A percentile compares a stretch with the other conserved stretches of the same genome.
These are phyloP conservation scores for Zygnema cylindricum DNA, from an alignment of 139 green algal genomes.

Conservation along the genomic window DNA sequence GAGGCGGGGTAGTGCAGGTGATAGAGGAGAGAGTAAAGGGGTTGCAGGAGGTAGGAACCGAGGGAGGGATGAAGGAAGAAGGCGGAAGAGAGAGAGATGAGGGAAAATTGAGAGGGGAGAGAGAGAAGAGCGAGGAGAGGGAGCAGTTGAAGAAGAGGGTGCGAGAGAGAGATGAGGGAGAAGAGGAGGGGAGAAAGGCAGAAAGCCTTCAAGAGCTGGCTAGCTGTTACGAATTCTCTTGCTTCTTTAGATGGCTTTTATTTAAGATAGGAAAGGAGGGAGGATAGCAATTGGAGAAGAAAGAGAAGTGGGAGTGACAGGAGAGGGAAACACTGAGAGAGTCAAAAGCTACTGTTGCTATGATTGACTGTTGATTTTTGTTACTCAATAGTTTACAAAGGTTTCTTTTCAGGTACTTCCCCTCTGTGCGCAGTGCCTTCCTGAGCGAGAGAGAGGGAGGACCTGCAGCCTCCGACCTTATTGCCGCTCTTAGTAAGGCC, in stretches of 20 bases:
- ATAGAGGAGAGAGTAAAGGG: background rate
- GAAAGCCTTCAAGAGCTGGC: background rate
- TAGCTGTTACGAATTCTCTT: background rate
- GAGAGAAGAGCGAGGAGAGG: slow-evolving; percentile 15
- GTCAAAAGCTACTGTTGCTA: too few relatives aligned
- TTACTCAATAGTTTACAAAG: background rate
- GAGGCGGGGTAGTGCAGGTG: background rate
- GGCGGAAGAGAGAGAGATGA: background rate
- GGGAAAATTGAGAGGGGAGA: background rate
- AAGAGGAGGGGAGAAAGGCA: slow-evolving; percentile 17
- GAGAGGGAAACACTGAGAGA: background rate
- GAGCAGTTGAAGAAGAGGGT: background rate
- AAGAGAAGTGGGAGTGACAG: background rate
- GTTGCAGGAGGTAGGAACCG: background rate
- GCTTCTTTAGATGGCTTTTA: background rate
- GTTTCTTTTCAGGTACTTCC: background rate
- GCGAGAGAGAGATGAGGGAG: slow-evolving; percentile 30
- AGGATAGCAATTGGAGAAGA: background rate
- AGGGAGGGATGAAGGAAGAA: slow-evolving; percentile 2
- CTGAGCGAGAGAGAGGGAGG: background rate
- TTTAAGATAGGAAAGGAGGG: background rate
- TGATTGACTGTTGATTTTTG: background rate
- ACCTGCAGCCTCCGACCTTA: background rate
- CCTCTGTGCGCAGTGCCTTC: background rate
- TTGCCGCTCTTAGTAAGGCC: background rate